Conservation (phyloP, 2,329 filamentous ascomycete genomes). For the Fusarium coicis region DNA sequence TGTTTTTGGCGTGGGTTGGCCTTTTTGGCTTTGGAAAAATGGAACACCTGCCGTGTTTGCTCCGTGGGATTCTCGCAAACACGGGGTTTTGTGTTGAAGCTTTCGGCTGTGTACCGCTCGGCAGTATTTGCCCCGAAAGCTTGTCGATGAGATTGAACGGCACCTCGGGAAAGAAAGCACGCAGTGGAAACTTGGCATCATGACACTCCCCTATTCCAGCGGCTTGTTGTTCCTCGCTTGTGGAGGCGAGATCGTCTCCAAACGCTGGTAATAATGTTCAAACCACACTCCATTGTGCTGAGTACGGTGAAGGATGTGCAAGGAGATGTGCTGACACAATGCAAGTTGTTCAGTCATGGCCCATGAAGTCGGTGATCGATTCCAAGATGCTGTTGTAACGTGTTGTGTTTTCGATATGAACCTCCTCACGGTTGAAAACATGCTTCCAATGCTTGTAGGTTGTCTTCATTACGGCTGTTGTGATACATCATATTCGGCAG, state of each 20-base stretch:
- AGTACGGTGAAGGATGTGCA: neutral
- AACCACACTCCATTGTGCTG: neutral
- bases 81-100: neutral
- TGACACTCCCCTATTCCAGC: neutral
- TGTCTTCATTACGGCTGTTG: fast-evolving
- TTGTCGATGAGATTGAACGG: neutral
- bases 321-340: neutral
- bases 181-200: neutral
- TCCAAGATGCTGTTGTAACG: neutral
- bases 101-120: too few species aligned
- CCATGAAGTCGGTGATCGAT: neutral
- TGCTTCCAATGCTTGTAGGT: neutral
- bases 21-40: neutral
- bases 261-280: neutral
- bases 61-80: neutral
- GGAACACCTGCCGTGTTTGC: neutral
- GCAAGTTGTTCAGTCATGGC: neutral
- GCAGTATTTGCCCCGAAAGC: neutral
- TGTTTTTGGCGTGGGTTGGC: neutral
- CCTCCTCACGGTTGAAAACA: neutral
- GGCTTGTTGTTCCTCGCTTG: too few species aligned
- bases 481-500: fast-evolving
- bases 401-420: fast-evolving
- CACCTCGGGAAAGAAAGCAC: neutral
- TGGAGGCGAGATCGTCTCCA: neutral